phyloP scores from a whole-genome alignment of 257 asterid species.

The Nemophila menziesii region DNA sequence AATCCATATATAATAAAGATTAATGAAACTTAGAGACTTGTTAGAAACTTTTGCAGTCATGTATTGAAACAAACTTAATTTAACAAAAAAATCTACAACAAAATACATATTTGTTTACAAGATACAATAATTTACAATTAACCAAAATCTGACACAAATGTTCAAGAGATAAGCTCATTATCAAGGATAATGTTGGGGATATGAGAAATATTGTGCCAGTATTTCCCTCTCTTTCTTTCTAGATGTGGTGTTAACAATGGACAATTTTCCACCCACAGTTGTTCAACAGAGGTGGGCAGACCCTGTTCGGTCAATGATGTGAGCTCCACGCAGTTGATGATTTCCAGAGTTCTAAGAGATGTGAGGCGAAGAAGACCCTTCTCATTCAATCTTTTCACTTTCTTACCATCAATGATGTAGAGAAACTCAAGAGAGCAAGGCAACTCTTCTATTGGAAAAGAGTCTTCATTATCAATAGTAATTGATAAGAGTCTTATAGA shows the following conservation, averaged over 20 bases:
- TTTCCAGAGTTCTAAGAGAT: neutral
- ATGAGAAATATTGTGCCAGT: conserved; percentile 1
- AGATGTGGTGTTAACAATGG: conserved; percentile 1
- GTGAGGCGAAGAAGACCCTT: neutral
- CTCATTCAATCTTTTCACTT: conserved; percentile 1
- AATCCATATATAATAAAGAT: too few relatives aligned
- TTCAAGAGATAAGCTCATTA: neutral
- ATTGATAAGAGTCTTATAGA: too few relatives aligned
- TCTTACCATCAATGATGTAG: rapidly evolving
- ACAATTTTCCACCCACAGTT: rapidly evolving
- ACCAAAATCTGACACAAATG: too few relatives aligned
- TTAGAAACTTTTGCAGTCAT: too few relatives aligned
- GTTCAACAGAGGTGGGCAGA: neutral
- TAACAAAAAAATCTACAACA: too few relatives aligned
- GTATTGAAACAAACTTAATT: too few relatives aligned
- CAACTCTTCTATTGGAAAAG: too few relatives aligned
- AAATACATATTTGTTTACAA: too few relatives aligned
- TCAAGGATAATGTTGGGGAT: rapidly evolving
- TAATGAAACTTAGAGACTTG: too few relatives aligned
- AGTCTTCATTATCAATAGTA: too few relatives aligned
- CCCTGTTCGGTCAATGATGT: neutral
- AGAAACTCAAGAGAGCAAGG: neutral
- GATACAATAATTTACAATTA: too few relatives aligned
- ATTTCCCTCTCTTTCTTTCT: neutral
- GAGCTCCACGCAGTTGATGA: neutral